Base-by-base conservation (phyloP, 139 green algal species). In the Zygnema cylindricum region DNA sequence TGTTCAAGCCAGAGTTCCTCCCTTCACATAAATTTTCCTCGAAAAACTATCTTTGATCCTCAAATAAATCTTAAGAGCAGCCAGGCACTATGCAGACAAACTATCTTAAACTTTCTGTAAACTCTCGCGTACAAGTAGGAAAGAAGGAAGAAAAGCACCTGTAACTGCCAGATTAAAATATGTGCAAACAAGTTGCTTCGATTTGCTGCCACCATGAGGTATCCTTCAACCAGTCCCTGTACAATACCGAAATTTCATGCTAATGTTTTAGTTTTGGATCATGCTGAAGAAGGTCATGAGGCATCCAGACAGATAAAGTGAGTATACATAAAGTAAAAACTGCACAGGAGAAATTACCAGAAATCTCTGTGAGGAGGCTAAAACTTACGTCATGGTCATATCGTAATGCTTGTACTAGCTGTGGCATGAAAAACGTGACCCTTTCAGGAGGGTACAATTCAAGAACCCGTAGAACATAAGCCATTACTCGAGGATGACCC, bases 161-260 rank as follows among this genome's bases (percentile, higher is more conserved):
- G 85, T 38, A 98, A 95, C 49, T 95, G 93, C 95, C 96, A 98
- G 3, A 98, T 92, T 36, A 98, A 92, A 77, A 95, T 92, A 91
- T 98, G 95, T 0, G 92, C 94, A 93, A 99, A 98, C 54, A 97
- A 90, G 86, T 95, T 91, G 54, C 88, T 94, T 55, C 36, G 38
- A 0, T 55, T 41, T 7, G 96, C 95, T 23, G 93, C 95, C 42
- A 84, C 78, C 39, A 97, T 76, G 21, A 98, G 93, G 83, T 95
- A 97, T 3, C 41, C 49, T 85, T 93, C 82, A 3, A 98, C 91
- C 83, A 90, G 69, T 39, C 93, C 93, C 82, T 87, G 82, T 25
- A 32, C 71, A 79, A 54, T 16, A 54, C 11, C 71, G 21, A 63
- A 16, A n/a, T n/a, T n/a, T n/a, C n/a, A n/a, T n/a, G n/a, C n/a